phyloP scores from a whole-genome alignment of 1,139 yeast species.

The Protomyces gravidus region DNA sequence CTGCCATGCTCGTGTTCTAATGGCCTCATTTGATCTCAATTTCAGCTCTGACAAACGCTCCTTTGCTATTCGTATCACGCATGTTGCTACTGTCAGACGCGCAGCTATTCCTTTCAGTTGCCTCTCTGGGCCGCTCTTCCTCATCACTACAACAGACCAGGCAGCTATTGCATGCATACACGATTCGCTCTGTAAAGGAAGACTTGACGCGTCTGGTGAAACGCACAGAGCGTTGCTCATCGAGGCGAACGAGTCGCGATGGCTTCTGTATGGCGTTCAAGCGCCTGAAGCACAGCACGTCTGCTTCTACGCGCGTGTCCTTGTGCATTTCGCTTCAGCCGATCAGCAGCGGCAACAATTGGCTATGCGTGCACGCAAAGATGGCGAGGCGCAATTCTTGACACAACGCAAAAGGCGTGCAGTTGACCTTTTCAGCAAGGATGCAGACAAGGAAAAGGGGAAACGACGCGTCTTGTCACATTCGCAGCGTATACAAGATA shows the following conservation, averaged over 20 bases:
- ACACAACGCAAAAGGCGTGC: not conserved
- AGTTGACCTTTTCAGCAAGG: not conserved
- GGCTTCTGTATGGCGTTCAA: constrained; percentile 9
- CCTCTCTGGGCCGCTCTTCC: constrained; percentile 1
- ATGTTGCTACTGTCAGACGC: constrained; percentile 6
- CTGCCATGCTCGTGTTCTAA: no score
- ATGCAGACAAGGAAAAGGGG: not conserved
- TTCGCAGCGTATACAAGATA: not conserved
- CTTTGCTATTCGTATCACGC: constrained; percentile 3
- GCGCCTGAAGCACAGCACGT: not conserved
- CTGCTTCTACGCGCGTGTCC: not conserved
- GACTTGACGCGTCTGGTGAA: constrained; percentile 1
- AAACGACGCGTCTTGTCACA: not conserved
- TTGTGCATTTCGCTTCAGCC: not conserved
- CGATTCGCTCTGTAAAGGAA: not conserved
- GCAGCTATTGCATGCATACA: constrained; percentile 7
- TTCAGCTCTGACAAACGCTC: constrained; percentile 16
- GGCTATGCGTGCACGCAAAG: not conserved
- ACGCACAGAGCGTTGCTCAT: constrained; percentile 7
- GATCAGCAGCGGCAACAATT: not conserved
- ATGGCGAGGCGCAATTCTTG: not conserved
- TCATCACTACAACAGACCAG: constrained; percentile 16
- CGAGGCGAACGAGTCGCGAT: constrained; percentile 18
- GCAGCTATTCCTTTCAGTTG: constrained; percentile 4
- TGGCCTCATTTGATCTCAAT: constrained; percentile 1